These are phyloP conservation scores for Yarrowia sp. DNA, from an alignment of 805 yeast species.

Conservation along the genomic window DNA sequence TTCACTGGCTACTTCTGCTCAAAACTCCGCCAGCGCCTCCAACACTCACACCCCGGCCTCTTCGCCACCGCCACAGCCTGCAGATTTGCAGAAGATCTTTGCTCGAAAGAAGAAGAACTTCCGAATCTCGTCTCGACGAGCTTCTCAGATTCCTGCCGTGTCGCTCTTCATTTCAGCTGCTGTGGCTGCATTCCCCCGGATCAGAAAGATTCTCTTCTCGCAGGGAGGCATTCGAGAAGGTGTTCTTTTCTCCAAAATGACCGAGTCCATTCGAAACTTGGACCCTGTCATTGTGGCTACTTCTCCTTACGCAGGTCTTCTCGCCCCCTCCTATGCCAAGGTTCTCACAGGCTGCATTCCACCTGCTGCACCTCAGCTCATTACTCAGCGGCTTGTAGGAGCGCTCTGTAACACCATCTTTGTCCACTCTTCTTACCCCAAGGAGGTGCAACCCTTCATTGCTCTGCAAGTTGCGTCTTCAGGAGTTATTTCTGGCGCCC, in stretches of 20 bases:
- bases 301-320: constrained; percentile 65
- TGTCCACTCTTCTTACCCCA: constrained; percentile 72
- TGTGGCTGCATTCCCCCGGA: constrained; percentile 55
- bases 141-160: constrained; percentile 66
- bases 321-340: constrained; percentile 54
- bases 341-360: constrained; percentile 59
- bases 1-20: constrained; percentile 13
- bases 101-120: constrained; percentile 46
- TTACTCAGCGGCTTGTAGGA: constrained; percentile 57
- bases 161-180: constrained; percentile 61
- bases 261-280: constrained; percentile 54
- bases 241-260: constrained; percentile 58
- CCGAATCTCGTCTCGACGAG: constrained; percentile 62
- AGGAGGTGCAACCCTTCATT: constrained; percentile 71
- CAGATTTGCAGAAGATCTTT: constrained; percentile 18
- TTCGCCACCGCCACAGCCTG: constrained; percentile 21
- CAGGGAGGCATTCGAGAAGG: constrained; percentile 83
- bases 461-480: constrained; percentile 69
- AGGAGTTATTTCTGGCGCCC: constrained; percentile 71
- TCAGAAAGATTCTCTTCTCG: constrained; percentile 61
- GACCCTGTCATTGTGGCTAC: constrained; percentile 72
- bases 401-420: constrained; percentile 72
- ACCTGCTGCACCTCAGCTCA: constrained; percentile 52
- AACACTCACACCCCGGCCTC: constrained; percentile 33
- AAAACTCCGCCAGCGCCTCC: constrained; percentile 33